A percentile compares a stretch with the other conserved stretches of the same genome.
Conservation (phyloP, 208 protist species). For the Phytomonas sp. region DNA sequence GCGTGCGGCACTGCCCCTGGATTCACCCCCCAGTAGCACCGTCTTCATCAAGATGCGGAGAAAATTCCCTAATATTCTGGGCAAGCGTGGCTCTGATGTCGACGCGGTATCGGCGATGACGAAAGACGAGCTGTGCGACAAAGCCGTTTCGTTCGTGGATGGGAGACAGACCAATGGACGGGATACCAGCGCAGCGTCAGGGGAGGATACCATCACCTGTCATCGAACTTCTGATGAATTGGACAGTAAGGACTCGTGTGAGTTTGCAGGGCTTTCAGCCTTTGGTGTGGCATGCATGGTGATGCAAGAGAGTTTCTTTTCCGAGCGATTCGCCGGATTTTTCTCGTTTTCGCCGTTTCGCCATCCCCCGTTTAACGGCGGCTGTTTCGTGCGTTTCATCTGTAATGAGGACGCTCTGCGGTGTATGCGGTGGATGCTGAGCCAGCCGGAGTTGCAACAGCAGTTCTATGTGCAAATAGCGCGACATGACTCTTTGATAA, state of each 20-base stretch:
- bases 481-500: constrained; percentile 23
- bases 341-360: constrained; percentile 27
- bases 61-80: constrained; percentile 11
- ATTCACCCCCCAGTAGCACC: constrained; percentile 10
- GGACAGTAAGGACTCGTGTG: too few relatives aligned
- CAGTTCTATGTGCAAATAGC: constrained; percentile 36
- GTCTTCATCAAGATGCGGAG: constrained; percentile 21
- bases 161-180: too few relatives aligned
- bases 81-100: too few relatives aligned
- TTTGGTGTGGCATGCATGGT: constrained; percentile 16
- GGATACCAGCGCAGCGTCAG: too few relatives aligned
- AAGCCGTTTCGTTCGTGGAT: too few relatives aligned
- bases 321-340: constrained; percentile 43
- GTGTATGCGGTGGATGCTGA: constrained; percentile 47
- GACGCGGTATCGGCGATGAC: too few relatives aligned
- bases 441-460: constrained; percentile 15
- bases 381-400: constrained; percentile 57
- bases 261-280: not conserved
- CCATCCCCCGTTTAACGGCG: constrained; percentile 28
- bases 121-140: too few relatives aligned
- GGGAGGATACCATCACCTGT: too few relatives aligned
- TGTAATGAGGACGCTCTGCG: constrained; percentile 24
- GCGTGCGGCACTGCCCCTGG: too few relatives aligned
- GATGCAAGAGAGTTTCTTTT: constrained; percentile 27
- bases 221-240: too few relatives aligned